These are phyloP conservation scores for Pythium aristosporum DNA, from an alignment of 352 stramenopile species.

Conservation along the genomic window DNA sequence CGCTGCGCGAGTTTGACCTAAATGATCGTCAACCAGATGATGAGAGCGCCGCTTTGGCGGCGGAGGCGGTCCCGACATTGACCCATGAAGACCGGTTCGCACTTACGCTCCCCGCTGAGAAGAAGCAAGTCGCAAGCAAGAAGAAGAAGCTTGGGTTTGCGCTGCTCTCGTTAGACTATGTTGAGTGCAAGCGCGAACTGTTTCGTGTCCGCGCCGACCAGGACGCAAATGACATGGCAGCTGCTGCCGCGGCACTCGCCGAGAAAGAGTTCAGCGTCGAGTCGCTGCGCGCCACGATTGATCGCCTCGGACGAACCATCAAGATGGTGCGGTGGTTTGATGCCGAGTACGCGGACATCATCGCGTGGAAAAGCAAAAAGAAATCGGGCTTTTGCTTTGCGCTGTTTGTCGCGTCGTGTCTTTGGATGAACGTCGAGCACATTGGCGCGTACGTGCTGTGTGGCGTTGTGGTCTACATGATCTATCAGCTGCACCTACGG, in stretches of 20 bases:
- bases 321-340: slow-evolving; percentile 75
- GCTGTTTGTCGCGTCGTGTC: slow-evolving; percentile 61
- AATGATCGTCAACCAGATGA: slow-evolving; percentile 31
- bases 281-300: slow-evolving; percentile 68
- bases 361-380: slow-evolving; percentile 85
- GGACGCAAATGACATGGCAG: slow-evolving; percentile 24
- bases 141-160: slow-evolving; percentile 57
- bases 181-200: slow-evolving; percentile 72
- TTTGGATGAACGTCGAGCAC: slow-evolving; percentile 79
- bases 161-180: slow-evolving; percentile 62
- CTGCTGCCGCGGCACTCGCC: slow-evolving; percentile 35
- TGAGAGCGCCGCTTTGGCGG: neutral
- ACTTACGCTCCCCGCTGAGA: slow-evolving; percentile 35
- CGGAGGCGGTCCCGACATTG: slow-evolving; percentile 29
- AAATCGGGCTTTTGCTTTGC: slow-evolving; percentile 68
- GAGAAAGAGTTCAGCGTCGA: slow-evolving; percentile 84
- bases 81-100: slow-evolving; percentile 50
- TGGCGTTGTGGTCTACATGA: slow-evolving; percentile 68
- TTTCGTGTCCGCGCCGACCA: slow-evolving; percentile 57
- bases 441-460: slow-evolving; percentile 62
- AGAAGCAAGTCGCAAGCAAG: slow-evolving; percentile 23
- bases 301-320: slow-evolving; percentile 66
- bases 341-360: slow-evolving; percentile 72
- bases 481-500: slow-evolving; percentile 69
- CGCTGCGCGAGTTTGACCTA: slow-evolving; percentile 47